phyloP scores from a whole-genome alignment of 257 asterid species.

The Linderniella brevidens region DNA sequence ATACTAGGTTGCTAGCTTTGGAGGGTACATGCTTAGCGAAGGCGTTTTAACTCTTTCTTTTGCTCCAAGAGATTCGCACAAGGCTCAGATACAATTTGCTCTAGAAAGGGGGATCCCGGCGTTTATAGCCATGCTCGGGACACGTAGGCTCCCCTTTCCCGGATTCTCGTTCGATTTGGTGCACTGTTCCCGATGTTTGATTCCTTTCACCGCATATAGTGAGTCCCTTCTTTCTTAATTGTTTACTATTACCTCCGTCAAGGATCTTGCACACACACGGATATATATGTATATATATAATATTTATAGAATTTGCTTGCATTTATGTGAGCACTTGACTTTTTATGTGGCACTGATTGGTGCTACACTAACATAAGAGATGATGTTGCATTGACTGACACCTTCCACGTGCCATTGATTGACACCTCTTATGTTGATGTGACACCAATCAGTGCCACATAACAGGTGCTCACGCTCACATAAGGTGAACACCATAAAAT shows the following conservation, averaged over 20 bases:
- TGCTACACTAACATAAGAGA: too few relatives aligned
- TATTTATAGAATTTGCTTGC: too few relatives aligned
- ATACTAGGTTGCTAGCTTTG: constrained; percentile 92
- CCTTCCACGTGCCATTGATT: too few relatives aligned
- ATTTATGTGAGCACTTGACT: too few relatives aligned
- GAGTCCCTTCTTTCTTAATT: constrained; percentile 19
- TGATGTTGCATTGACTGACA: too few relatives aligned
- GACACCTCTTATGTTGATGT: too few relatives aligned
- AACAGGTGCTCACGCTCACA: too few relatives aligned
- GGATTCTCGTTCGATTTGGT: constrained; percentile 81
- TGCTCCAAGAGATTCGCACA: constrained; percentile 97
- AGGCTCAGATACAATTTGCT: constrained; percentile 92
- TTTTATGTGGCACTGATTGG: too few relatives aligned
- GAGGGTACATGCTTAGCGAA: constrained; percentile 81
- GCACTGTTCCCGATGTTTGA: constrained; percentile 94
- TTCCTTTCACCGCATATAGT: constrained; percentile 92
- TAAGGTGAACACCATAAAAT: too few relatives aligned
- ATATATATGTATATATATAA: too few relatives aligned
- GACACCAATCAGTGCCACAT: too few relatives aligned
- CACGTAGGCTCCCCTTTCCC: constrained; percentile 87
- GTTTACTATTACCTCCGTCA: neutral
- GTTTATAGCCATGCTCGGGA: constrained; percentile 97
- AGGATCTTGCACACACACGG: constrained; percentile 4
- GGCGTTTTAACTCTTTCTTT: constrained; percentile 73
- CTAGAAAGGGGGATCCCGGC: constrained; percentile 96